These are phyloP conservation scores for Neofusicoccum cordaticola DNA, from an alignment of 2,329 filamentous ascomycete genomes.

Conservation along the genomic window DNA sequence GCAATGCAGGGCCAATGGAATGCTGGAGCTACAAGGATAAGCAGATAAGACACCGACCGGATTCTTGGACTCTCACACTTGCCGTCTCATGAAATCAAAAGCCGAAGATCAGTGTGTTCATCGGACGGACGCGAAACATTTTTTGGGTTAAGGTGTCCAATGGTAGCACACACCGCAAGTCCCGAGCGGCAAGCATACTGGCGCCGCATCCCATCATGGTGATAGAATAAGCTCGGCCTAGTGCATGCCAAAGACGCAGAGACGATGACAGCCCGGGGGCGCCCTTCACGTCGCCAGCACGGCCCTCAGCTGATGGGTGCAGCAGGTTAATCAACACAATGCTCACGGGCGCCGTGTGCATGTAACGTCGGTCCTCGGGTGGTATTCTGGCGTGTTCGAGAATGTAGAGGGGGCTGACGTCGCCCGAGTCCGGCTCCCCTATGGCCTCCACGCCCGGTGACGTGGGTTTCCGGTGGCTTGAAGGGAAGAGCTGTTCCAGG, in stretches of 20 bases:
- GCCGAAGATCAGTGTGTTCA: not conserved
- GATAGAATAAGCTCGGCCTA: not conserved
- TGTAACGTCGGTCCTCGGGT: not conserved
- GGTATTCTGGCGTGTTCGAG: not conserved
- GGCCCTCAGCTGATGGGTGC: conserved; percentile 1
- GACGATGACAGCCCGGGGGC: not conserved
- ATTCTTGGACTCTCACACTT: not conserved
- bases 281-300: not conserved
- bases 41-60: not conserved
- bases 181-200: not conserved
- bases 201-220: not conserved
- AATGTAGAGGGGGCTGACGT: not conserved
- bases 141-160: not conserved
- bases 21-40: not conserved
- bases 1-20: not conserved
- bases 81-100: conserved; percentile 1
- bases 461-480: conserved; percentile 3
- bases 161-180: not conserved
- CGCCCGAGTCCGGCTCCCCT: not conserved
- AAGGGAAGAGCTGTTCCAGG: not conserved
- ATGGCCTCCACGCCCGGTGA: not conserved
- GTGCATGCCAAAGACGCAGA: not conserved
- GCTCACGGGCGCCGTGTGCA: not conserved
- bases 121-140: not conserved
- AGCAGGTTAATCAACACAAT: not conserved